Evolutionary conservation across 2,329 filamentous ascomycete genomes (phyloP).

Genomic region (Incumbomyces delicatus): DNA sequence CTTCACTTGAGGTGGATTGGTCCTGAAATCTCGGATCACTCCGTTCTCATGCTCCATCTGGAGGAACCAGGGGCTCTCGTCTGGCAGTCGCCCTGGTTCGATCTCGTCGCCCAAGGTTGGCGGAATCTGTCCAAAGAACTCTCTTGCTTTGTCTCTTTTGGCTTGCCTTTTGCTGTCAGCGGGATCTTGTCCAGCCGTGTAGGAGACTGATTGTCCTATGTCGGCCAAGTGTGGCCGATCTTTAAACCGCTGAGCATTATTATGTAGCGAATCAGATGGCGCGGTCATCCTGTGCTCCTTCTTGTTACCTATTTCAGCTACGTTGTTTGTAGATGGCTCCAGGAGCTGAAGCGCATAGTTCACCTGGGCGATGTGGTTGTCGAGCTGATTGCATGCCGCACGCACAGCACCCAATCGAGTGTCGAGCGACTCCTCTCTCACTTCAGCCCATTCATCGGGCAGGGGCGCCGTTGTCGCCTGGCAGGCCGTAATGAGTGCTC

Average conservation of each 20-base stretch:
- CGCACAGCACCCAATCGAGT: constrained; percentile 74
- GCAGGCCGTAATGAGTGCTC: constrained; percentile 76
- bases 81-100: constrained; percentile 41
- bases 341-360: constrained; percentile 80
- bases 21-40: constrained; percentile 79
- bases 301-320: constrained; percentile 52
- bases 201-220: constrained; percentile 37
- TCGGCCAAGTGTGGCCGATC: constrained; percentile 29
- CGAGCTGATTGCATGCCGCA: constrained; percentile 66
- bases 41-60: constrained; percentile 81
- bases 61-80: constrained; percentile 76
- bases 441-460: constrained; percentile 89
- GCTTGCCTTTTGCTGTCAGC: constrained; percentile 28
- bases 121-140: constrained; percentile 39
- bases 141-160: constrained; percentile 35
- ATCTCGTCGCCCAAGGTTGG: constrained; percentile 24
- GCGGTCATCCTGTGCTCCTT: constrained; percentile 33
- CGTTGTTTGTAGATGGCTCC: constrained; percentile 39
- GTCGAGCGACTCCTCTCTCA: constrained; percentile 82
- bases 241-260: constrained; percentile 43
- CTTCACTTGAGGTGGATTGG: constrained; percentile 64
- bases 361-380: constrained; percentile 77
- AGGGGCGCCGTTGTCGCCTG: constrained; percentile 86
- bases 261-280: constrained; percentile 38
- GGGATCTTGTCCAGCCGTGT: constrained; percentile 27